Conservation (phyloP, 164 flowering plant genomes). For the Aristolochia californica region DNA sequence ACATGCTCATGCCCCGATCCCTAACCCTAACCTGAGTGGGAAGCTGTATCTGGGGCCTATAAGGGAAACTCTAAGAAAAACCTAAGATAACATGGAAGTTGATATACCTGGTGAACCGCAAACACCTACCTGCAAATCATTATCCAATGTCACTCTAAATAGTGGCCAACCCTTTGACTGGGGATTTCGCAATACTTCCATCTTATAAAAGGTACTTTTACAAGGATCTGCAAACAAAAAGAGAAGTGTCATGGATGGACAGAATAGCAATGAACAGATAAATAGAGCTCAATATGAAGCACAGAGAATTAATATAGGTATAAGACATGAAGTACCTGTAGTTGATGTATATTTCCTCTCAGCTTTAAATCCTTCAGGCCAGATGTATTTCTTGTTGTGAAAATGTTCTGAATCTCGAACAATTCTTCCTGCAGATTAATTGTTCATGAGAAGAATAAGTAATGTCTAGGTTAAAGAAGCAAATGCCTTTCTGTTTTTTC, state of each 20-base stretch:
- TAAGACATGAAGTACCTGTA: slow-evolving; percentile 25
- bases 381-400: slow-evolving; percentile 34
- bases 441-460: no score
- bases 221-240: slow-evolving; percentile 34
- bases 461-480: not conserved
- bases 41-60: no score
- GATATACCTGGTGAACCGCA: not conserved
- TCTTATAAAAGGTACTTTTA: slow-evolving; percentile 33
- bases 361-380: slow-evolving; percentile 79
- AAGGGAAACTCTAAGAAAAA: no score
- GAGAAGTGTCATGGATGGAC: not conserved
- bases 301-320: not conserved
- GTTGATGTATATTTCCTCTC: slow-evolving; percentile 49
- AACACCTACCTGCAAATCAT: slow-evolving; percentile 51
- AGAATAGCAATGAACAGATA: not conserved
- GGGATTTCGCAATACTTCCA: slow-evolving; percentile 72
- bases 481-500: no score
- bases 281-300: not conserved
- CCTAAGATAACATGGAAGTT: no score
- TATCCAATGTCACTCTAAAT: slow-evolving; percentile 60
- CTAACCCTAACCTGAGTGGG: no score
- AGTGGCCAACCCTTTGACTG: slow-evolving; percentile 47
- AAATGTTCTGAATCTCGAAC: slow-evolving; percentile 58
- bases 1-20: no score
- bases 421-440: slow-evolving; percentile 41